A percentile compares a stretch with the other conserved stretches of the same genome.
phyloP scores from a whole-genome alignment of 495 filamentous ascomycete genomes.

The Hyaloscypha variabilis region DNA sequence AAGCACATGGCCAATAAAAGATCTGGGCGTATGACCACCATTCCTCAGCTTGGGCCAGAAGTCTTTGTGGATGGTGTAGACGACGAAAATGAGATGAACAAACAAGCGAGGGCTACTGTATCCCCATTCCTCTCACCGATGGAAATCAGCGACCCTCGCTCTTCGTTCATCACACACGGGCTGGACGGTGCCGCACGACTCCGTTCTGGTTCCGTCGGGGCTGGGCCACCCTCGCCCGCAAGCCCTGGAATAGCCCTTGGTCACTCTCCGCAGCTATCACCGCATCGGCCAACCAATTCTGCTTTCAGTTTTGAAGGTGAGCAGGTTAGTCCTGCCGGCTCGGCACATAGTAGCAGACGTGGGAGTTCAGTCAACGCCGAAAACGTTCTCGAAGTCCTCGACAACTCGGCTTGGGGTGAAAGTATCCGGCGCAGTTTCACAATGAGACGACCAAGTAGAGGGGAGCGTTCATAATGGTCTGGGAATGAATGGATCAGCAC shows the following conservation, averaged over 20 bases:
- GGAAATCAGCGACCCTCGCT: conserved; percentile 16
- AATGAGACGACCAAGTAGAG: conserved; percentile 54
- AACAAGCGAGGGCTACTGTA: conserved; percentile 13
- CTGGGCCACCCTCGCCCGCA: conserved; percentile 18
- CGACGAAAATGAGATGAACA: conserved; percentile 43
- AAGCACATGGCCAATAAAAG: conserved; percentile 66
- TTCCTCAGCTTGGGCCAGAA: conserved; percentile 84
- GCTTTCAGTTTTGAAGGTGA: conserved; percentile 31
- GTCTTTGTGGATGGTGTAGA: conserved; percentile 91
- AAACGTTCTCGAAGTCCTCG: conserved; percentile 79
- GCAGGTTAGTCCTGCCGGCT: conserved; percentile 35
- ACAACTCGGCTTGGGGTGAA: conserved; percentile 88
- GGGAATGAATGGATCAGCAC: conserved; percentile 11
- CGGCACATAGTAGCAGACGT: conserved; percentile 46
- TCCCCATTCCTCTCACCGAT: conserved; percentile 30
- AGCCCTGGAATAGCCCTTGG: conserved; percentile 16
- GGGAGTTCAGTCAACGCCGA: conserved; percentile 74
- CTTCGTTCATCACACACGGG: conserved; percentile 29
- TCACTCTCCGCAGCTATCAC: conserved; percentile 24
- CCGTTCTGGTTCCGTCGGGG: conserved; percentile 39
- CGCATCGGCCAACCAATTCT: conserved; percentile 31
- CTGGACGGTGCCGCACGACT: conserved; percentile 25
- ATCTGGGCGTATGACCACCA: conserved; percentile 70
- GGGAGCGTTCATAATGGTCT: conserved; percentile 22
- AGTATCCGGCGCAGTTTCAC: conserved; percentile 90